Evolutionary conservation across 225 moss, liverwort and hornwort species (phyloP).

Genomic region (Anthoceros angustus): DNA sequence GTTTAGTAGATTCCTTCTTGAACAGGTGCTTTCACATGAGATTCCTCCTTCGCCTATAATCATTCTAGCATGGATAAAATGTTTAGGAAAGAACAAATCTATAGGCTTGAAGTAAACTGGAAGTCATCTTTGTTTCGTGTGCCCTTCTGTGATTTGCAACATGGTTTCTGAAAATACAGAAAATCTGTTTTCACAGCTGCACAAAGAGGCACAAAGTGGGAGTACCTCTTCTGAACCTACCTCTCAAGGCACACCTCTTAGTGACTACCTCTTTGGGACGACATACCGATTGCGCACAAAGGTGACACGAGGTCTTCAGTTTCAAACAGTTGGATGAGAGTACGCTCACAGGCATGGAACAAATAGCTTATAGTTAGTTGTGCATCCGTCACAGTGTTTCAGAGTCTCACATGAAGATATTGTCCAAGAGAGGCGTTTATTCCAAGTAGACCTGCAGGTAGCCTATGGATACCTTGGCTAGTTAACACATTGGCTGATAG

Average conservation of each 20-base stretch:
- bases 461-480: background rate
- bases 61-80: no score
- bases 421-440: conserved; percentile 38
- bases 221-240: conserved; percentile 19
- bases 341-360: background rate
- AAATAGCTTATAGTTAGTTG: background rate
- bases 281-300: conserved; percentile 34
- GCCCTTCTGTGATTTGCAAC: background rate
- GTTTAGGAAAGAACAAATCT: no score
- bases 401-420: conserved; percentile 48
- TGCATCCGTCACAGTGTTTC: conserved; percentile 31
- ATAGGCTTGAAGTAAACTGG: background rate
- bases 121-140: background rate
- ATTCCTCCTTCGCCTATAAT: no score
- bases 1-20: conserved; percentile 43
- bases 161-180: background rate
- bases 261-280: conserved; percentile 49
- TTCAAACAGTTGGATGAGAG: background rate
- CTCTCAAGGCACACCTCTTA: conserved; percentile 32
- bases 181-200: conserved; percentile 26
- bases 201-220: conserved; percentile 35
- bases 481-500: background rate
- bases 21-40: conserved; percentile 22
- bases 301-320: conserved; percentile 14
- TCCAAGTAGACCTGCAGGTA: conserved; percentile 59